Evolutionary conservation across 768 basidiomycete species (phyloP), one percentile per base, ranked within the genome.

Genomic region (Rhodotorula paludigena): DNA sequence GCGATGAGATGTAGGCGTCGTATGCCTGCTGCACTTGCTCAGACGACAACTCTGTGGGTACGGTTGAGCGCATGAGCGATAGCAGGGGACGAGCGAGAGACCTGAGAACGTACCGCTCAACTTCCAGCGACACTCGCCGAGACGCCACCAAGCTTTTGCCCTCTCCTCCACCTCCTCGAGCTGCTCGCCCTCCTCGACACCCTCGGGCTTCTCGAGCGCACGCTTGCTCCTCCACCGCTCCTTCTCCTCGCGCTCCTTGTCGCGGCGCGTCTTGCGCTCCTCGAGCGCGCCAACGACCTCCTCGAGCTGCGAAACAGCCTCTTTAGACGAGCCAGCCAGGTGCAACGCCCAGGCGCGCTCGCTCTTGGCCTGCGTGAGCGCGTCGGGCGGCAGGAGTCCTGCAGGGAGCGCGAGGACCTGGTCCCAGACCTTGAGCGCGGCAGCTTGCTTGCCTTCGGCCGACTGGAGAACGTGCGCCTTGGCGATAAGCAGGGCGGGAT

Each of bases 301-400:
- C 58, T 68, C 44, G 47, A 75, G 65, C 73, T 73, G 63, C 38
- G 74, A 73, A 3, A 74, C 73, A 14, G 80, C 77, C 1, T 68
- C 63, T 38, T 78, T 74, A 33, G 79, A 65, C 21, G 76, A 63
- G 18, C 74, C 75, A 44, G 77, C 75, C 58, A 86, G 87, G 58
- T 84, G 83, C 57, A 81, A 79, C 77, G 91, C 92, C 96, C 96
- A 98, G 0, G 87, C 90, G 20, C 81, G 77, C 76, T 97, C 93
- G 74, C 94, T 92, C 67, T 79, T 81, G 0, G 90, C 88, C 52
- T 87, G 85, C 21, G 87, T 66, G 8, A 82, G 28, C 48, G 81
- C 25, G 30, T 55, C 36, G 38, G 6, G 32, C 79, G 36, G 81
- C 1, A 80, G 57, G 70, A 83, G 81, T 14, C 82, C 82, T 0